Evolutionary conservation across 202 grass and related monocot genomes (phyloP), one percentile per base, ranked within the genome.

Genomic region (Bolboschoenoplectus hybrid): DNA sequence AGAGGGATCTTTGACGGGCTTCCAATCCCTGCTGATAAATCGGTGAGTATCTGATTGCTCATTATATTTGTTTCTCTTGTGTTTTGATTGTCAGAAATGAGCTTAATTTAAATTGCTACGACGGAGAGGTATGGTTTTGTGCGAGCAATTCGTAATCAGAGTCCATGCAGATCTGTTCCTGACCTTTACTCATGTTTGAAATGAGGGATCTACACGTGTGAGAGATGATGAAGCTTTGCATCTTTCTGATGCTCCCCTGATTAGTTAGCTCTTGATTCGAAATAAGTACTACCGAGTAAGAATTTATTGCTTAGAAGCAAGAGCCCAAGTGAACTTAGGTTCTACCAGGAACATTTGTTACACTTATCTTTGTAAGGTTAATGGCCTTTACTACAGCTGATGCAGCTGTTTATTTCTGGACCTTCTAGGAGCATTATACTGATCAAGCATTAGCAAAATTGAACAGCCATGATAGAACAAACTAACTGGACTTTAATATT

Each of bases 1-100:
- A 88, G 80, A 82, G 91, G 93, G 86, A 88, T 96, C 86, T 98
- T 98, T 45, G 93, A 98, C 34, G 96, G 93, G 39, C 92, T 96
- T 63, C 96, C 93, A 0, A 98, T 98, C 74, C 93, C 96, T 61
- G 74, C 90, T 58, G 96, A 96, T 77, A 98, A 96, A 85, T 93
- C 91, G 6, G 96, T 95, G 84, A 89, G 95, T 56, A 57, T 34
- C 3, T 39, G 49, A 7, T 78, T 49, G 13, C 56, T 80, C 61
- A 39, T 55, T 88, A 17, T 38, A 6, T 49, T 51, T 70, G n/a
- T 57, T 10, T 7, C 68, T 47, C 40, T 10, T 47, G 41, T 74
- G 44, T 74, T 74, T 71, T 26, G 3, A 10, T 49, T 50, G 44
- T 26, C 19, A 32, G n/a, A 47, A 73, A 47, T 26, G 7, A 71